phyloP scores from a whole-genome alignment of 140 eudicot genomes.

The Bidens hawaiensis region DNA sequence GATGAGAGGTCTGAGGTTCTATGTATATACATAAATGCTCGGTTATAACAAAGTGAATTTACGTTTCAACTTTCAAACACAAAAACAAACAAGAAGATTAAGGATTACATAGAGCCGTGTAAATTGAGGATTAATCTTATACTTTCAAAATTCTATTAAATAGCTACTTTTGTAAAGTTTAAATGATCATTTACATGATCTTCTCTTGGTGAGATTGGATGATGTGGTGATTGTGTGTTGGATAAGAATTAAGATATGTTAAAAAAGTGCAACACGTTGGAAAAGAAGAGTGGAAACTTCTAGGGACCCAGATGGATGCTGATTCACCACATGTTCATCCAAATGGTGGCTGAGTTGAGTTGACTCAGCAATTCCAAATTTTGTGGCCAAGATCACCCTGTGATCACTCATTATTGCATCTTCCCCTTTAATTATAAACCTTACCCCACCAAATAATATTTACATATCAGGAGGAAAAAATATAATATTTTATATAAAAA shows the following conservation, averaged over 20 bases:
- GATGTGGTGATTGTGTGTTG: slow-evolving; percentile 22
- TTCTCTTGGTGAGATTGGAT: slow-evolving; percentile 6
- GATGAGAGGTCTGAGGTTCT: no score
- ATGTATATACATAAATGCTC: no score
- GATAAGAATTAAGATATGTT: slow-evolving; percentile 33
- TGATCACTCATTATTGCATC: slow-evolving; percentile 7
- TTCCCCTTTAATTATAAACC: neutral
- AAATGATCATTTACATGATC: neutral
- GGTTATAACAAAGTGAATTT: no score
- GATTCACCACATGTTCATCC: slow-evolving; percentile 20
- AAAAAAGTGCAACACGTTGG: slow-evolving; percentile 18
- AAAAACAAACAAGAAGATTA: no score
- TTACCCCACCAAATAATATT: neutral
- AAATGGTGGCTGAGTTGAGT: slow-evolving; percentile 5
- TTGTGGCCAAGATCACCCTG: slow-evolving; percentile 22
- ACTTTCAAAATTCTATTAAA: neutral
- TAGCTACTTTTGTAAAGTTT: neutral
- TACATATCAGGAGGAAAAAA: neutral
- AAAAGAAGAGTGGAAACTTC: slow-evolving; percentile 25
- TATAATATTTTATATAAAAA: neutral
- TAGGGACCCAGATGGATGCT: slow-evolving; percentile 21
- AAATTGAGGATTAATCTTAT: neutral
- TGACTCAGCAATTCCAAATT: slow-evolving; percentile 23
- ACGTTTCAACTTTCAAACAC: no score
- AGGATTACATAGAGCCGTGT: neutral